Percentiles rank a stretch among this genome's conserved stretches.
Evolutionary conservation across 1,284 basidiomycete genomes (phyloP).

Genomic region (Apiotrichum porosum): DNA sequence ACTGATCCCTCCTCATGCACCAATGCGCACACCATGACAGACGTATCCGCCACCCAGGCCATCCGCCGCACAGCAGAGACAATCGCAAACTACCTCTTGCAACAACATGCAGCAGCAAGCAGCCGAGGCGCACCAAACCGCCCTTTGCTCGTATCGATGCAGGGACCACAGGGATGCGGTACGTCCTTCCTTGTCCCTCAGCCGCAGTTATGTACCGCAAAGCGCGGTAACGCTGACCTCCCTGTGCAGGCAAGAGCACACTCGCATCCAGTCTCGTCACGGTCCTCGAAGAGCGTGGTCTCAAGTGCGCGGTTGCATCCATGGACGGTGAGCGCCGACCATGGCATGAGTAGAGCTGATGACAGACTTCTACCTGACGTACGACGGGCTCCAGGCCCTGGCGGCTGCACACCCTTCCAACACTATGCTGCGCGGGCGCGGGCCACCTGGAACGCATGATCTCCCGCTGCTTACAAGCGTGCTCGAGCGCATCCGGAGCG

Average conservation of each 20-base stretch:
- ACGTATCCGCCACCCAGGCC: no score
- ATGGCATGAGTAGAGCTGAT: neutral
- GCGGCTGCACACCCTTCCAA: conserved; percentile 28
- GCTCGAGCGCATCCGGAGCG: neutral
- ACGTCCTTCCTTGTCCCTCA: neutral
- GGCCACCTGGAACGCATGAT: conserved; percentile 42
- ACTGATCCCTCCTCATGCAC: neutral
- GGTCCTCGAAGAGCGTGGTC: conserved; percentile 1
- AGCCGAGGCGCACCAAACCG: neutral
- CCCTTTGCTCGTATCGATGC: no score
- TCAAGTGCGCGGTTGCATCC: conserved; percentile 17
- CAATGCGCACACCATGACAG: neutral
- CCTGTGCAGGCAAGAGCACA: conserved; percentile 18
- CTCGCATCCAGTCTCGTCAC: conserved; percentile 13
- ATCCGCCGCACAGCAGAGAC: no score
- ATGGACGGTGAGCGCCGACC: conserved; percentile 15
- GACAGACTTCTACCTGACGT: conserved; percentile 31
- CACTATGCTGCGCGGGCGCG: conserved; percentile 31
- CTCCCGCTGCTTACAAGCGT: neutral
- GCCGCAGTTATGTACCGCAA: no score
- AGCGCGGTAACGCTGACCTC: no score
- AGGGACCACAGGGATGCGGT: conserved; percentile 20
- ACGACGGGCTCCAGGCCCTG: conserved; percentile 23
- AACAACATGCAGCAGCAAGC: neutral
- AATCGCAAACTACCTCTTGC: conserved; percentile 1